A percentile compares a stretch with the other conserved stretches of the same genome.
phyloP scores from a whole-genome alignment of 176 grass and related monocot genomes.

The Bolboschoenus planiculmis region DNA sequence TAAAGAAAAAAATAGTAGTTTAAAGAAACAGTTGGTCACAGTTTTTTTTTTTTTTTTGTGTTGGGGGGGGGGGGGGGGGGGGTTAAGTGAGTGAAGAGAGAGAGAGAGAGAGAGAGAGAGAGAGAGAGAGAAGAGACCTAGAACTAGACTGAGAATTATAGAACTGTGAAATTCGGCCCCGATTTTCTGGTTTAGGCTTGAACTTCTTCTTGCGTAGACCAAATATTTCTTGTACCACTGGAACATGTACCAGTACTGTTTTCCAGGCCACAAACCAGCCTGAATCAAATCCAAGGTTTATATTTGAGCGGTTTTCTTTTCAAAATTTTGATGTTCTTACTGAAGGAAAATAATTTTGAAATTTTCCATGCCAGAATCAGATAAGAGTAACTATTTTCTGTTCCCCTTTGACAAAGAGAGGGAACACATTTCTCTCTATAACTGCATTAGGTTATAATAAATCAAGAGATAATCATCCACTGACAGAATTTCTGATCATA shows the following conservation, averaged over 20 bases:
- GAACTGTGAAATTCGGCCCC: slow-evolving; percentile 51
- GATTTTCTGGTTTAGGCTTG: slow-evolving; percentile 63
- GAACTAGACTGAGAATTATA: slow-evolving; percentile 40
- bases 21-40: no score
- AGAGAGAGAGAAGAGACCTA: background rate
- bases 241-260: slow-evolving; percentile 88
- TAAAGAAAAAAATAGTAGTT: no score
- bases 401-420: background rate
- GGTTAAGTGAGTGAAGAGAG: background rate
- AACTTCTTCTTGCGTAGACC: slow-evolving; percentile 88
- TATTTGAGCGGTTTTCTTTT: background rate
- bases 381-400: background rate
- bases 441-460: background rate
- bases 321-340: background rate
- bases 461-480: background rate
- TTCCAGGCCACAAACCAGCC: slow-evolving; percentile 98
- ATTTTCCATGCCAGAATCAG: background rate
- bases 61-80: no score
- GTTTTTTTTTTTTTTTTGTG: no score
- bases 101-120: background rate
- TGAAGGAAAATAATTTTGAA: background rate
- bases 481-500: background rate
- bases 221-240: slow-evolving; percentile 87
- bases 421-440: background rate
- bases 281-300: slow-evolving; percentile 9